Percentiles rank a stretch among this genome's conserved stretches.
These are phyloP conservation scores for Spathaspora boniae DNA, from an alignment of 805 yeast genomes.

Conservation along the genomic window DNA sequence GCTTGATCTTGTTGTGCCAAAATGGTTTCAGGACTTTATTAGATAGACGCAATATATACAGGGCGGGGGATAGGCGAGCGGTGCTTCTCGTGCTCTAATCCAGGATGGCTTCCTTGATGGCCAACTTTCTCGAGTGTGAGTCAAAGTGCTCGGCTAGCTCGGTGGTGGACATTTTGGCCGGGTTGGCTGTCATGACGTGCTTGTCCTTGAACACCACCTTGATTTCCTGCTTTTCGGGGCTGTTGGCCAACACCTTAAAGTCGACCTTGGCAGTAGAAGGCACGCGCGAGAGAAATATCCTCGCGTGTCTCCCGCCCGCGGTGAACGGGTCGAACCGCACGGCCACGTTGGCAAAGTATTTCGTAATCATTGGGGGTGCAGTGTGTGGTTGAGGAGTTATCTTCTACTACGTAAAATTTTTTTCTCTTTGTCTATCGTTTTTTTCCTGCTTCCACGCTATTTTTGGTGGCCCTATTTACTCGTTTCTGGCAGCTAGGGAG, in stretches of 20 bases:
- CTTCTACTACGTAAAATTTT: conserved; percentile 1
- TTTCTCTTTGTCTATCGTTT: background rate
- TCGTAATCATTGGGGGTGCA: conserved; percentile 67
- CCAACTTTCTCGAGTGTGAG: conserved; percentile 76
- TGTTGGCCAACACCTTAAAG: conserved; percentile 53
- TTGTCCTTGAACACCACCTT: conserved; percentile 81
- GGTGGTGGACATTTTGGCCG: conserved; percentile 47
- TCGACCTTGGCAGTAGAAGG: conserved; percentile 75
- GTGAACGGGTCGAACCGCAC: conserved; percentile 80
- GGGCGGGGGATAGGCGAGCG: too few relatives aligned
- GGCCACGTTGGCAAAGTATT: conserved; percentile 73
- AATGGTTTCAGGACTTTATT: conserved; percentile 15
- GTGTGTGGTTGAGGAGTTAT: background rate
- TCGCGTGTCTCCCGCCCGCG: conserved; percentile 70
- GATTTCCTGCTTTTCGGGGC: conserved; percentile 55
- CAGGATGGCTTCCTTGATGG: conserved; percentile 65
- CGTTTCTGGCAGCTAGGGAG: background rate
- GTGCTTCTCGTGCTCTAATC: conserved; percentile 17
- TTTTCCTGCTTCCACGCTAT: background rate
- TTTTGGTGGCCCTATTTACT: background rate
- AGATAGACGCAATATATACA: conserved; percentile 1
- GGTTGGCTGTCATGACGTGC: conserved; percentile 63
- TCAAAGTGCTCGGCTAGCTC: conserved; percentile 71
- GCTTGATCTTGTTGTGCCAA: conserved; percentile 12
- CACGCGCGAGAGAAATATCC: conserved; percentile 72